phyloP scores from a whole-genome alignment of 768 basidiomycete species.

The Kwoniella newhampshirensis region DNA sequence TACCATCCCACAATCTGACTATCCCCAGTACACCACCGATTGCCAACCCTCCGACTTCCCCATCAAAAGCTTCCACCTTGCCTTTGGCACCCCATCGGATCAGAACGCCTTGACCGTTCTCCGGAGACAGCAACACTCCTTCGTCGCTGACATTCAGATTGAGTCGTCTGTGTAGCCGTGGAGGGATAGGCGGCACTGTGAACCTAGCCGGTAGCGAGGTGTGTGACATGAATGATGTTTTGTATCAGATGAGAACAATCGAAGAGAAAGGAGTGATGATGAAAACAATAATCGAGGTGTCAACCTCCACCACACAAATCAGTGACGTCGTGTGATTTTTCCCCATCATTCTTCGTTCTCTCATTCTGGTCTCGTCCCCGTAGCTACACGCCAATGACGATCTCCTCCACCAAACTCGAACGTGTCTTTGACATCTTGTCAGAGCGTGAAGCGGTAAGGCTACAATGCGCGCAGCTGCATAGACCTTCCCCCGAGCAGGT shows the following conservation, averaged over 20 bases:
- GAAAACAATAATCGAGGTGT: not conserved
- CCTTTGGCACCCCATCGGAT: slow-evolving; percentile 44
- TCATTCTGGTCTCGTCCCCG: not conserved
- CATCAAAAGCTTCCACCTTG: slow-evolving; percentile 21
- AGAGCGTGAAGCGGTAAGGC: slow-evolving; percentile 7
- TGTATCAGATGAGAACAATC: not conserved
- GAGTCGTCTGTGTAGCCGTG: slow-evolving; percentile 42
- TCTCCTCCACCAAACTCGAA: slow-evolving; percentile 19
- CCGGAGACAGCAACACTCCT: slow-evolving; percentile 32
- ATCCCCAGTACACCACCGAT: slow-evolving; percentile 49
- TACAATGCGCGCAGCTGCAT: not conserved
- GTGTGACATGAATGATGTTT: not conserved
- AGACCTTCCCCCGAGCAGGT: slow-evolving; percentile 7
- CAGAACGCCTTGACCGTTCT: slow-evolving; percentile 24
- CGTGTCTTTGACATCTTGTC: slow-evolving; percentile 13
- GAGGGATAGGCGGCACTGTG: slow-evolving; percentile 46
- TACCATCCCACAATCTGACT: slow-evolving; percentile 47
- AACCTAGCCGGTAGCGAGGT: slow-evolving; percentile 37
- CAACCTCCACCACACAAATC: slow-evolving; percentile 10
- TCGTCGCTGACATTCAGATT: slow-evolving; percentile 28
- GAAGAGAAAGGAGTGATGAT: not conserved
- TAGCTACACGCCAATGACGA: slow-evolving; percentile 31
- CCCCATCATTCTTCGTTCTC: not conserved
- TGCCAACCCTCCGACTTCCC: slow-evolving; percentile 19
- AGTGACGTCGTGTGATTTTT: not conserved